Conservation (phyloP, 306 rosid genomes). For the Casuarina equisetifolia region DNA sequence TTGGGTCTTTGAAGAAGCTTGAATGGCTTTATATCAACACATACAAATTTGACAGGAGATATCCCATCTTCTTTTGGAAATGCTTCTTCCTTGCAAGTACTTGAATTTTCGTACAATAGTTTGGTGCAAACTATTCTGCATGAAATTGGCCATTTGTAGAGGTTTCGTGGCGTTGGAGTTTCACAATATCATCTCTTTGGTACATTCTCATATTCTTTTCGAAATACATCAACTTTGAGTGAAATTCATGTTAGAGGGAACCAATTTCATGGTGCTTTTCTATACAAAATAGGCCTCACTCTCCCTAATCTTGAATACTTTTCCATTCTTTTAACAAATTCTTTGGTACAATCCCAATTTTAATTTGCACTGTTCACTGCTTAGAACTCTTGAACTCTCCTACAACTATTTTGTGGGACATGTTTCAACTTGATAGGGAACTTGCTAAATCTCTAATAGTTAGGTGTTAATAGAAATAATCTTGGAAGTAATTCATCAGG, state of each 20-base stretch:
- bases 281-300: neutral
- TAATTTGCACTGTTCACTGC: conserved; percentile 30
- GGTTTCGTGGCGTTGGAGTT: neutral
- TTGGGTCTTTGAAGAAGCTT: no score
- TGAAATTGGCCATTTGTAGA: neutral
- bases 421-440: conserved; percentile 26
- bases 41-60: conserved; percentile 24
- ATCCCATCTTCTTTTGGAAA: conserved; percentile 27
- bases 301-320: conserved; percentile 25
- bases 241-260: accelerated
- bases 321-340: no score
- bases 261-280: no score
- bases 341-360: conserved; percentile 31
- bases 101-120: neutral
- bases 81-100: neutral
- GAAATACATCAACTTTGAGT: conserved; percentile 18
- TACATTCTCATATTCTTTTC: conserved; percentile 31
- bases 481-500: conserved; percentile 32
- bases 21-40: no score
- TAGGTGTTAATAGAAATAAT: neutral
- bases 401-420: conserved; percentile 18
- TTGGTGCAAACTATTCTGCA: conserved; percentile 13
- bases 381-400: neutral
- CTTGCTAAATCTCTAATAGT: neutral
- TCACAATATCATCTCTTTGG: conserved; percentile 18